Percentiles rank a stretch among this genome's conserved stretches.
These are phyloP conservation scores for Aspergillus sp. DNA, from an alignment of 2,329 filamentous ascomycete species.

Conservation along the genomic window DNA sequence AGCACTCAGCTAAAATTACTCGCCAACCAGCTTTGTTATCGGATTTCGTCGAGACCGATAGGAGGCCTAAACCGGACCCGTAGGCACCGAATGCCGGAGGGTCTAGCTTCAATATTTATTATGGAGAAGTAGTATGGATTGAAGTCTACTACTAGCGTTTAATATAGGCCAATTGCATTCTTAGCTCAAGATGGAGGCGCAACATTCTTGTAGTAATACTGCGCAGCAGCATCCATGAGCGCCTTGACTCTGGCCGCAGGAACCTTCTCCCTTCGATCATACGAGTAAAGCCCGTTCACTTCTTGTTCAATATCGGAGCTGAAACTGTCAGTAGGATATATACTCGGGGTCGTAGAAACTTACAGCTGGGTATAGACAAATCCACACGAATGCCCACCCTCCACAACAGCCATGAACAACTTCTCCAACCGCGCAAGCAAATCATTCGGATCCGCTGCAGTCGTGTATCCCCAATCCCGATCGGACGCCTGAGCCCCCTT, in stretches of 20 bases:
- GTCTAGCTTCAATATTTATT: too few relatives aligned
- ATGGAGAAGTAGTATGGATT: too few relatives aligned
- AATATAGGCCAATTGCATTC: not conserved
- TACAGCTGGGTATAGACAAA: slow-evolving; percentile 68
- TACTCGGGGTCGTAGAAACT: slow-evolving; percentile 26
- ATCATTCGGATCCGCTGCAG: slow-evolving; percentile 60
- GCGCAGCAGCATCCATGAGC: slow-evolving; percentile 56
- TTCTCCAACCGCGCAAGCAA: slow-evolving; percentile 59
- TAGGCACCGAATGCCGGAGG: too few relatives aligned
- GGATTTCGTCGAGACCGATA: too few relatives aligned
- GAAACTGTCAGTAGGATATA: not conserved
- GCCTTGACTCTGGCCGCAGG: slow-evolving; percentile 57
- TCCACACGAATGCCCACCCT: slow-evolving; percentile 58
- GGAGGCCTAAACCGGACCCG: too few relatives aligned
- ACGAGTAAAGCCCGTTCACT: slow-evolving; percentile 66
- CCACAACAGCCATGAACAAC: slow-evolving; percentile 58
- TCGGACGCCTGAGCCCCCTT: slow-evolving; percentile 43
- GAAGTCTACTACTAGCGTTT: too few relatives aligned
- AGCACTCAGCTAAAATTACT: too few relatives aligned
- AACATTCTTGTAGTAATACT: slow-evolving; percentile 43
- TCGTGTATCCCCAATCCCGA: slow-evolving; percentile 68
- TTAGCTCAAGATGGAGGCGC: not conserved
- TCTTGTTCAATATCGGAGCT: slow-evolving; percentile 65
- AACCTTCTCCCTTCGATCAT: slow-evolving; percentile 62
- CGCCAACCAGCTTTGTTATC: too few relatives aligned